A percentile compares a stretch with the other conserved stretches of the same genome.
phyloP scores from a whole-genome alignment of 2,329 filamentous ascomycete genomes.

The Venturia pyrina region DNA sequence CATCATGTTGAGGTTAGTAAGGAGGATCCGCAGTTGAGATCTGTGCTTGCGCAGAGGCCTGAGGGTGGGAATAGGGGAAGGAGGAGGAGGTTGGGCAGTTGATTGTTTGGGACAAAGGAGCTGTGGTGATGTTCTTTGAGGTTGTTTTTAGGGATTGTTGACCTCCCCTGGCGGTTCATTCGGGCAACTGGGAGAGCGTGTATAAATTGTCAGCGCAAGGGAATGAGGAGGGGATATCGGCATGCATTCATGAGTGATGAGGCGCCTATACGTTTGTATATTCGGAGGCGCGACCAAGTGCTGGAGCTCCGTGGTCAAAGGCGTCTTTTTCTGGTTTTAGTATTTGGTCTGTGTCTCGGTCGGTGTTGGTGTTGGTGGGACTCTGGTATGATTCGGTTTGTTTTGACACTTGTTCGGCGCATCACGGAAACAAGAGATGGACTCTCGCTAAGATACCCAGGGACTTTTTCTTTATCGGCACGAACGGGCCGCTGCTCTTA shows the following conservation, averaged over 20 bases:
- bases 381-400: background rate
- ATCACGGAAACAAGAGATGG: constrained; percentile 2
- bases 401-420: background rate
- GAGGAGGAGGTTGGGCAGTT: constrained; percentile 7
- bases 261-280: background rate
- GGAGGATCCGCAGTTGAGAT: constrained; percentile 69
- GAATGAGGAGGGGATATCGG: background rate
- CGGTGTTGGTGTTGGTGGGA: background rate
- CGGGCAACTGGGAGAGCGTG: no score
- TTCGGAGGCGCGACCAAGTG: background rate
- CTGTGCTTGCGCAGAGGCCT: constrained; percentile 75
- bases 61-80: constrained; percentile 61
- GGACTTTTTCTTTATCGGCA: background rate
- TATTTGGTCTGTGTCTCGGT: no score
- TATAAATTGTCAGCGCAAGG: no score
- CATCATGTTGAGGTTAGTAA: constrained; percentile 86
- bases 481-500: background rate
- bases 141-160: background rate
- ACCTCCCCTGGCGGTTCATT: no score
- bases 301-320: background rate
- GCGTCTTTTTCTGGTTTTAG: background rate
- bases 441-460: constrained; percentile 6
- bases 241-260: background rate
- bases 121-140: background rate
- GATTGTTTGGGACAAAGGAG: background rate